phyloP scores from a whole-genome alignment of 176 grass and related monocot species.

The Elymus sibiricus region DNA sequence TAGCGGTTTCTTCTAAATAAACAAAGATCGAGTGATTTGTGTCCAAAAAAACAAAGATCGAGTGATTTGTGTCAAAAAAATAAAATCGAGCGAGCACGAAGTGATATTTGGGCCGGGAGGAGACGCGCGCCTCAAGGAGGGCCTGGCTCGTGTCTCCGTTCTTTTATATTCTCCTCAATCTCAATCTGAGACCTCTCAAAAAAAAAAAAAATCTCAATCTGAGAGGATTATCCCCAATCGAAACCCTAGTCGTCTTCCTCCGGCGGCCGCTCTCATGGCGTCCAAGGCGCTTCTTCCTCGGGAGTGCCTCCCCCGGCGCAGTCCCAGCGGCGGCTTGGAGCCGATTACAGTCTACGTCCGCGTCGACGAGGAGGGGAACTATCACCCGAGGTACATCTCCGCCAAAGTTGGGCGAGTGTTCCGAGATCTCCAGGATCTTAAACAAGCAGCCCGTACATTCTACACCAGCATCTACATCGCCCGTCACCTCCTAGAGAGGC shows the following conservation, averaged over 20 bases:
- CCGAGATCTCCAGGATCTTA: background rate
- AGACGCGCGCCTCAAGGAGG: too few species aligned
- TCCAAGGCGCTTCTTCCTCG: background rate
- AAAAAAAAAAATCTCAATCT: background rate
- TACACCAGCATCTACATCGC: background rate
- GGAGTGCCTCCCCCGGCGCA: background rate
- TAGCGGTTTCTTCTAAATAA: too few species aligned
- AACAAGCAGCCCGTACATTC: background rate
- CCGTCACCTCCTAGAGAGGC: background rate
- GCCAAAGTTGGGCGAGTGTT: background rate
- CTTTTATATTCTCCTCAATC: too few species aligned
- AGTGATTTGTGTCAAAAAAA: too few species aligned
- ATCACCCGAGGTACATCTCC: background rate
- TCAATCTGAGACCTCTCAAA: too few species aligned
- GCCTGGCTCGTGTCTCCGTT: too few species aligned
- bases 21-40: too few species aligned
- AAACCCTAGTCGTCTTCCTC: background rate
- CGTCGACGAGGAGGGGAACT: background rate
- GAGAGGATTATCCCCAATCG: background rate
- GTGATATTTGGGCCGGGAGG: too few species aligned
- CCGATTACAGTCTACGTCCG: background rate
- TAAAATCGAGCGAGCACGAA: too few species aligned
- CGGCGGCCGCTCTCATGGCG: background rate
- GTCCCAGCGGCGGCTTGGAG: background rate
- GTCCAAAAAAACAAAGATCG: too few species aligned